Conservation (phyloP, 345 rosid species). For the Eucalyptus guilfoylei region DNA sequence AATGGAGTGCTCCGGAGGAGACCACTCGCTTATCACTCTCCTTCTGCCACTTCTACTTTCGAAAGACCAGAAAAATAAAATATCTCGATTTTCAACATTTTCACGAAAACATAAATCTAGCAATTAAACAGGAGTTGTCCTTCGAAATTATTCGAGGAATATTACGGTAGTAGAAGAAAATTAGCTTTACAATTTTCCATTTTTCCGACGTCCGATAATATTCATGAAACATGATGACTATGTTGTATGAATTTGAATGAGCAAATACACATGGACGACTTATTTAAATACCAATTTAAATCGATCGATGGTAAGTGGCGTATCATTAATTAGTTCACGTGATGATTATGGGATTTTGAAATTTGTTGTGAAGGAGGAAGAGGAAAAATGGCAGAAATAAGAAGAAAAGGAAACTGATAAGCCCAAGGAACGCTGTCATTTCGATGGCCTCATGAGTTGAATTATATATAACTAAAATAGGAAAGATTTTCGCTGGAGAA, state of each 20-base stretch:
- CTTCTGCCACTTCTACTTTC: background rate
- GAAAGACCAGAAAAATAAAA: background rate
- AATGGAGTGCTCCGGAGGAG: background rate
- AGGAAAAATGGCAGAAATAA: background rate
- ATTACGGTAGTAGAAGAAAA: too few relatives aligned
- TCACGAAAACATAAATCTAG: background rate
- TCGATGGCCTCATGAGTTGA: background rate
- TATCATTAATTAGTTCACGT: background rate
- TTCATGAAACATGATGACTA: too few relatives aligned
- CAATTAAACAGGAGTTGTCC: too few relatives aligned
- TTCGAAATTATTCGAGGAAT: too few relatives aligned
- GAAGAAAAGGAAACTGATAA: background rate
- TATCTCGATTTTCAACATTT: background rate
- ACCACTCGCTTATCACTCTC: background rate
- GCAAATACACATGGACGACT: too few relatives aligned
- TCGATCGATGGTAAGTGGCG: background rate
- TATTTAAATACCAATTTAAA: background rate
- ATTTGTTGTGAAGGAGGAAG: background rate
- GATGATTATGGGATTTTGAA: background rate
- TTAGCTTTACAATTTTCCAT: too few relatives aligned
- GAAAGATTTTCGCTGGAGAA: background rate
- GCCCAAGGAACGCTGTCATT: background rate
- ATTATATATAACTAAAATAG: background rate
- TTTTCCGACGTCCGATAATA: too few relatives aligned
- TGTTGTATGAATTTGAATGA: too few relatives aligned